Conservation (phyloP, 1,284 basidiomycete species). For the Mycena citricolor region DNA sequence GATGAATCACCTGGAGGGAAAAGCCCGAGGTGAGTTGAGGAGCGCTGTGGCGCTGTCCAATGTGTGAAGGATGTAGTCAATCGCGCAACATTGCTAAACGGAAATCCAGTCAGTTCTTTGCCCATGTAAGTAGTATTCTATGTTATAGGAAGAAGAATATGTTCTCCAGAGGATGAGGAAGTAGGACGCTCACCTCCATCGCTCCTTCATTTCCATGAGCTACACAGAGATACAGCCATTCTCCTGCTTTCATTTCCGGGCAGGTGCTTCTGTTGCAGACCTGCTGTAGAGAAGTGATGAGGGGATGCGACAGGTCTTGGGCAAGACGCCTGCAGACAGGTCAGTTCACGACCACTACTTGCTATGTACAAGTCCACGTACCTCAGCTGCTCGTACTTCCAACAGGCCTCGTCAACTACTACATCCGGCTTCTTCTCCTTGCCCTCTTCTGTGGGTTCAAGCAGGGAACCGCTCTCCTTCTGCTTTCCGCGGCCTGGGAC, state of each 20-base stretch:
- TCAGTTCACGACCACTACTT: too few species aligned
- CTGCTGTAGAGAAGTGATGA: conserved; percentile 83
- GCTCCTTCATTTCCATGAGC: conserved; percentile 81
- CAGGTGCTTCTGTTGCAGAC: conserved; percentile 84
- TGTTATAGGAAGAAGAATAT: background rate
- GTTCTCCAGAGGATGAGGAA: conserved; percentile 11
- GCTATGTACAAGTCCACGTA: too few species aligned
- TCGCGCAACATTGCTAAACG: conserved; percentile 87
- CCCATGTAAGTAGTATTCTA: too few species aligned
- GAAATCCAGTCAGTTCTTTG: too few species aligned
- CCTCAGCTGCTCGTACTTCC: conserved; percentile 96
- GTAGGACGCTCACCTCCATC: conserved; percentile 58
- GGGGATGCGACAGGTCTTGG: conserved; percentile 87
- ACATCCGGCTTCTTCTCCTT: conserved; percentile 49
- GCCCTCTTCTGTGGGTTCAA: conserved; percentile 38
- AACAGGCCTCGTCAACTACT: conserved; percentile 79
- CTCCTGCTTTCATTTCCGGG: conserved; percentile 95
- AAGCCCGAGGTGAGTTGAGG: conserved; percentile 88
- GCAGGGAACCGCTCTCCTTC: conserved; percentile 36
- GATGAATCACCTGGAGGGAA: conserved; percentile 76
- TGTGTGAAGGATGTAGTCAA: conserved; percentile 96
- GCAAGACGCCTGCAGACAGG: conserved; percentile 80
- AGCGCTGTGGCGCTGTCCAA: conserved; percentile 91
- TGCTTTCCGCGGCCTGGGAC: conserved; percentile 55
- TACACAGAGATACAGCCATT: conserved; percentile 96